Evolutionary conservation across 1,139 yeast species (phyloP).

Genomic region (Pichia sp.): DNA sequence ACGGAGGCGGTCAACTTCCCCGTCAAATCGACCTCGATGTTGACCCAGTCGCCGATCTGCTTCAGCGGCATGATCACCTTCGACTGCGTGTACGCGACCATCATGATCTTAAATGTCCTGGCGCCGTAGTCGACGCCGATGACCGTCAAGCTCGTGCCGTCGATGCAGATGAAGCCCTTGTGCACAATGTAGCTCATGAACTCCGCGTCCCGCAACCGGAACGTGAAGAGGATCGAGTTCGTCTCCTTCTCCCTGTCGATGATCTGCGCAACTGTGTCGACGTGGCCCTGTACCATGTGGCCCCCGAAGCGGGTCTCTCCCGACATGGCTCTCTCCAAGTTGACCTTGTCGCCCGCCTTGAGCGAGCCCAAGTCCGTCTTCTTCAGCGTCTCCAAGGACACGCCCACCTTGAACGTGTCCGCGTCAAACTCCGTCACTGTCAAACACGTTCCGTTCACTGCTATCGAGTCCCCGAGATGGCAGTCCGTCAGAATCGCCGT

Average conservation of each 20-base stretch:
- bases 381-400: conserved; percentile 88
- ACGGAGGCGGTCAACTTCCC: conserved; percentile 91
- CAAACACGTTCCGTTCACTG: conserved; percentile 85
- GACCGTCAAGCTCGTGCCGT: conserved; percentile 91
- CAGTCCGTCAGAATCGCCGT: conserved; percentile 66
- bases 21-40: conserved; percentile 89
- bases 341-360: conserved; percentile 57
- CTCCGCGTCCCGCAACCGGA: conserved; percentile 61
- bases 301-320: conserved; percentile 90
- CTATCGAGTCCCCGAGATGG: conserved; percentile 88
- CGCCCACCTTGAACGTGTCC: conserved; percentile 71
- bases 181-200: conserved; percentile 78
- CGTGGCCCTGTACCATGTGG: conserved; percentile 96
- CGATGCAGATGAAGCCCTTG: conserved; percentile 87
- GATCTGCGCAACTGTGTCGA: conserved; percentile 80
- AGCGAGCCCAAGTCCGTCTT: conserved; percentile 71
- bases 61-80: conserved; percentile 73
- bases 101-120: conserved; percentile 73
- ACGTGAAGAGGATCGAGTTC: conserved; percentile 73
- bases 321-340: conserved; percentile 84
- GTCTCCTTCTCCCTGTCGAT: conserved; percentile 56
- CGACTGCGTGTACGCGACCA: conserved; percentile 86
- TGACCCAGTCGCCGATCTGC: conserved; percentile 59
- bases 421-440: conserved; percentile 84
- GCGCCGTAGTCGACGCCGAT: conserved; percentile 61